Base-by-base conservation (phyloP, 1,284 basidiomycete species). In the Erythrobasidium hasegawianum region DNA sequence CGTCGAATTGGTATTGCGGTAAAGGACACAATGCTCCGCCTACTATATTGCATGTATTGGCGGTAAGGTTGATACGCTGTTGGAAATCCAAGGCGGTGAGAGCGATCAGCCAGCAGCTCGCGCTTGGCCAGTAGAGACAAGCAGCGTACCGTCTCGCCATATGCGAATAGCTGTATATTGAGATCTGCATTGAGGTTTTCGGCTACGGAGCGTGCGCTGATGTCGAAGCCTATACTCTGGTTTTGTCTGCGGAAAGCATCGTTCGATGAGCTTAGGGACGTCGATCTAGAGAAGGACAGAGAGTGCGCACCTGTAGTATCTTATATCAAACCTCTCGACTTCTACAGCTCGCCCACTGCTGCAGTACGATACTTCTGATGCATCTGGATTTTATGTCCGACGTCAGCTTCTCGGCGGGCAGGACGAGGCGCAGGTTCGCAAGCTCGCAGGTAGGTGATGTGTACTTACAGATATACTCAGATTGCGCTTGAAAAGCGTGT, bases 21-120 rank as follows among this genome's bases (percentile, higher is more conserved):
- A 95, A 81, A 0, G 91, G 90, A 75, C 92, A 96, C 11, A 95
- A 81, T n/a, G 85, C 86, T 39, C 89, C 89, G 66, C 79, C 76
- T 27, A 93, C 81, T 47, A 89, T 81, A 61, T 79, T 79, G 81
- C 92, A 95, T 33, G 95, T 72, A 68, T 80, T 72, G 70, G 93
- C 78, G 16, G 88, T 88, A 71, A 86, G 74, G 75, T 94, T 94
- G 72, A 92, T 57, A 29, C 54, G 49, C 45, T 57, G 33, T 10
- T 26, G 24, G 16, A 4, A 59, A 64, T 89, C 1, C 90, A 90
- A 2, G 94, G 81, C 0, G 90, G 90, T 75, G 92, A 95, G 11
- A 95, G 81, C 16, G 85, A 85, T 38, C 89, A 89, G 66, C 79
- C 80, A 92, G 94, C 33, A 94, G 73, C 67, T 80, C 70, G 70